These are phyloP conservation scores for Pythium scleroteichum DNA, from an alignment of 352 stramenopile species.

Conservation along the genomic window DNA sequence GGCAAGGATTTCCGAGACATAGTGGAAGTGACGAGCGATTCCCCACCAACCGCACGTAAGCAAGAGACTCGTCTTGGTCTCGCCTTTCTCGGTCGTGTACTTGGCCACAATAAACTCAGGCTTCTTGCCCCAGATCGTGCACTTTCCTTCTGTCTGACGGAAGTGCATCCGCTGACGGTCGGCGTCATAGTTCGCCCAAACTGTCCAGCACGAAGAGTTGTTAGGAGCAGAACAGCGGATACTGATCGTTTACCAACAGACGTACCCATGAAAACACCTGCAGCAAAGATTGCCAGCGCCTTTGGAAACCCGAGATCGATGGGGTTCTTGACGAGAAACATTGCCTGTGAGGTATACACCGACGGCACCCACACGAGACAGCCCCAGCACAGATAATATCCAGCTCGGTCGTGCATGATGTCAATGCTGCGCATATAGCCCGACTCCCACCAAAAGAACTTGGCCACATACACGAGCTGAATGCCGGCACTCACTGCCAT, in stretches of 20 bases:
- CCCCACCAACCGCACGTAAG: slow-evolving; percentile 94
- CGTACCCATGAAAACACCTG: slow-evolving; percentile 77
- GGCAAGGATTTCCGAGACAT: slow-evolving; percentile 92
- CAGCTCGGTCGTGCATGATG: slow-evolving; percentile 94
- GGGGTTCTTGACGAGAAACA: slow-evolving; percentile 92
- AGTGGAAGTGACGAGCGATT: slow-evolving; percentile 94
- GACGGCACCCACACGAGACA: slow-evolving; percentile 96
- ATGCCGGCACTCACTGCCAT: slow-evolving; percentile 87
- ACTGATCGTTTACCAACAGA: slow-evolving; percentile 3
- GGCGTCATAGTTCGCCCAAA: slow-evolving; percentile 95
- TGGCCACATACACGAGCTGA: slow-evolving; percentile 95
- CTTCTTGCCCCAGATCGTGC: slow-evolving; percentile 89
- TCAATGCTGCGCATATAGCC: slow-evolving; percentile 98
- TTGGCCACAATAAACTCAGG: slow-evolving; percentile 92
- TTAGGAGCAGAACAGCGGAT: not conserved
- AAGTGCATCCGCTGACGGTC: slow-evolving; percentile 95
- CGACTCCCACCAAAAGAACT: slow-evolving; percentile 97
- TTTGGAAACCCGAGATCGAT: slow-evolving; percentile 55
- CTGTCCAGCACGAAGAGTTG: slow-evolving; percentile 26
- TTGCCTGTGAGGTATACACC: slow-evolving; percentile 95
- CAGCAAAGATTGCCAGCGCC: slow-evolving; percentile 59
- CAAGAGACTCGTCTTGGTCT: slow-evolving; percentile 91
- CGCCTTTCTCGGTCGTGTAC: slow-evolving; percentile 90
- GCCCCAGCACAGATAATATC: slow-evolving; percentile 97
- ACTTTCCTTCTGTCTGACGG: slow-evolving; percentile 82